Base-by-base conservation (phyloP, 1,284 basidiomycete species). In the Ganoderma resinaceum region DNA sequence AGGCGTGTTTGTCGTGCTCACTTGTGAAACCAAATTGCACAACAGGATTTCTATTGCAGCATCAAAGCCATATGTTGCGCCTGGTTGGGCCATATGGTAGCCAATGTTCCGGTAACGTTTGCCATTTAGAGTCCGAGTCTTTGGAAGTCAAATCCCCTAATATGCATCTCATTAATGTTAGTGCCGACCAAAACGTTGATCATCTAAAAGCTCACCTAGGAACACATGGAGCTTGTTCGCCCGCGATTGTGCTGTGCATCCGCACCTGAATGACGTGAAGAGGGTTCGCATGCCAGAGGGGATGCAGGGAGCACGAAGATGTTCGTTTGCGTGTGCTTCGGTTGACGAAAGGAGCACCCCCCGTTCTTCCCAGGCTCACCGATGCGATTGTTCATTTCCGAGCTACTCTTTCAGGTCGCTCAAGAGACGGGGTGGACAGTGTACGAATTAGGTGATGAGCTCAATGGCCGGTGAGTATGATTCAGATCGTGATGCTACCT, bases 331-430 rank as follows among this genome's bases (percentile, higher is more conserved):
- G 18, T 37, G 58, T 42, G 58, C 58, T 40, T 59, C 23, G 14
- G 33, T 33, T 12, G 58, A 38, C 23, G 57, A 38, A 16, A 60
- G 57, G 40, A 59, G 37, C 23, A 37, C 20, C 37, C 37, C 33
- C n/a, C 20, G 35, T 38, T 60, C 58, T 60, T 60, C 58, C 58
- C 58, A 60, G 58, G 58, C 20, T 60, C 16, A 38, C 37, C 11
- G 37, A 37, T 38, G n/a, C 20, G 11, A 23, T 23, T 35, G 37
- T 60, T 23, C 37, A 38, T 59, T 37, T 23, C n/a, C 33, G 26
- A n/a, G 26, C 18, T 12, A 20, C n/a, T 42, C 40, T 42, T 42
- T 5, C 4, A 18, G 2, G 23, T 11, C 46, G 26, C 3, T 12
- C 52, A 2, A 33, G 26, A 31, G 26, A 5, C 29, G 16, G 31